Evolutionary conservation across 2,329 filamentous ascomycete species (phyloP).

Genomic region (Fusarium subglutinans): DNA sequence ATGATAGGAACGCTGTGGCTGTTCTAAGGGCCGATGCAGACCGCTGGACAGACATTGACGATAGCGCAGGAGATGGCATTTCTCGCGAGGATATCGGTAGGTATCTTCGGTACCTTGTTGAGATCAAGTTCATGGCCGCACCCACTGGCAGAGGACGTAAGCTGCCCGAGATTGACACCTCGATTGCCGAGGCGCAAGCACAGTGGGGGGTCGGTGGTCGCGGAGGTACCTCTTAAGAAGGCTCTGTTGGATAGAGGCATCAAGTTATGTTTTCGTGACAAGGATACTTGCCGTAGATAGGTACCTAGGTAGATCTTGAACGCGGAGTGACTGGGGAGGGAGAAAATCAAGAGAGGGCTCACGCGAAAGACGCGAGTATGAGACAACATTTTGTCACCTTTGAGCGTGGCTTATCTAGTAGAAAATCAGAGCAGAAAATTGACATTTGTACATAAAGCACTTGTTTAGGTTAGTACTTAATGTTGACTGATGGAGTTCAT

Average conservation of each 20-base stretch:
- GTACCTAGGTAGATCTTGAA: neutral
- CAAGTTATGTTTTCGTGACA: neutral
- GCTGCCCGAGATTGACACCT: neutral
- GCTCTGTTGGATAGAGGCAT: neutral
- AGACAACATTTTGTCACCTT: neutral
- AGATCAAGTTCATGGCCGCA: neutral
- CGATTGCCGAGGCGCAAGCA: neutral
- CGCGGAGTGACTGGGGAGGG: neutral
- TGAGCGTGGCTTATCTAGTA: neutral
- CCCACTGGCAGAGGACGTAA: neutral
- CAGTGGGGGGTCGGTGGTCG: neutral
- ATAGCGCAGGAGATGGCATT: slow-evolving; percentile 1
- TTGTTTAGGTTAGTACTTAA: neutral
- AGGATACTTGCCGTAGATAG: neutral
- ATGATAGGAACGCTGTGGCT: neutral
- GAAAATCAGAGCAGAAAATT: neutral
- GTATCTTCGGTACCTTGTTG: neutral
- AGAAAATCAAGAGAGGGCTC: neutral
- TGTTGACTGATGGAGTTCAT: neutral
- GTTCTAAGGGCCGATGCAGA: neutral
- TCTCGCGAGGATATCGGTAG: neutral
- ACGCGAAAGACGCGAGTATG: neutral
- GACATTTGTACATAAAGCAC: neutral
- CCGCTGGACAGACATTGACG: neutral
- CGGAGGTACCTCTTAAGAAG: neutral